Base-by-base conservation (phyloP, 1,139 yeast species). In the Meyerozyma sp. region DNA sequence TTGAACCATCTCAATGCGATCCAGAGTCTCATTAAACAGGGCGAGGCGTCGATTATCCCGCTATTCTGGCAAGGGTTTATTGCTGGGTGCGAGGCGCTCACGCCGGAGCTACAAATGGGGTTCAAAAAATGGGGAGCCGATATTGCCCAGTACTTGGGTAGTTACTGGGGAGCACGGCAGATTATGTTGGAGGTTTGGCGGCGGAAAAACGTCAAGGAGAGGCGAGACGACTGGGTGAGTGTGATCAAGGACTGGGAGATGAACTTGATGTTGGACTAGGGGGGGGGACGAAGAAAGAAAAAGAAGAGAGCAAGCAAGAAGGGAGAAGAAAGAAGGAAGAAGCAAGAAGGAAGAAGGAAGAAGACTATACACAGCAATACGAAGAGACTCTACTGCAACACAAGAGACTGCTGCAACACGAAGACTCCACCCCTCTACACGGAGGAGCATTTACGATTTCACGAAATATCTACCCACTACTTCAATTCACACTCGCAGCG, bases 171-270 rank as follows among this genome's bases (percentile, higher is more conserved):
- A 7, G 91, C 94, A 1, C 66, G 93, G 48, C 89, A 83, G 57
- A 85, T 88, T 40, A 84, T 89, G 84, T 69, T 82, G 48, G 96
- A 88, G 58, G 94, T 88, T 2, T 88, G 96, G 96, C 65, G 90
- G 46, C 69, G 95, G 39, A 79, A 87, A 53, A 69, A 79, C 43
- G 73, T 73, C 54, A 75, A 76, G 34, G 82, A 77, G 45, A 69
- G 73, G 25, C 70, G 78, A 43, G 86, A 79, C 51, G 81, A 81
- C 51, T 89, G 95, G 96, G 81, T 82, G 47, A 80, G 86, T 44
- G 91, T 87, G 26, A 77, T 85, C 41, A 75, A 75, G 41, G 95
- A 88, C 51, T 86, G 94, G 94, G 90, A 84, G 55, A 84, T 88
- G 78, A 85, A 84, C 54, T 73, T 88, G 47, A 85, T 87, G 93